Evolutionary conservation across 768 basidiomycete genomes (phyloP).

Genomic region (Agrocybe pediades): DNA sequence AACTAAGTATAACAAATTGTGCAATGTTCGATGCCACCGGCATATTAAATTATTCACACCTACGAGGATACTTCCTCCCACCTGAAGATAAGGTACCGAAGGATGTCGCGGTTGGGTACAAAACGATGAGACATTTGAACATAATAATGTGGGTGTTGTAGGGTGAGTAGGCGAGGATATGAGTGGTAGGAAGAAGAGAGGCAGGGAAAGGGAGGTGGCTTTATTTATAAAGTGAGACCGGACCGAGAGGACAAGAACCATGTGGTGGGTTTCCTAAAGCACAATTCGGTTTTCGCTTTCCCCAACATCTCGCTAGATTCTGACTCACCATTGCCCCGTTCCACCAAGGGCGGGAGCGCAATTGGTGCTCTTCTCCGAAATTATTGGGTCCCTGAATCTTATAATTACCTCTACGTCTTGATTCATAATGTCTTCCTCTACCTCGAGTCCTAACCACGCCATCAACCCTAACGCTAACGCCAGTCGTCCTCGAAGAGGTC

Average conservation of each 20-base stretch:
- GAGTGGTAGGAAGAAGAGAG: neutral
- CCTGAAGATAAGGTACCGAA: neutral
- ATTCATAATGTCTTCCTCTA: constrained; percentile 22
- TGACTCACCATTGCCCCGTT: neutral
- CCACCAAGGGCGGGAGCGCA: neutral
- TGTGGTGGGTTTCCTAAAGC: neutral
- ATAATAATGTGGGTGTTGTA: neutral
- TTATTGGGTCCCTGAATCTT: neutral
- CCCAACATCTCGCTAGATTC: neutral
- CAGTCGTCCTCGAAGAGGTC: constrained; percentile 26
- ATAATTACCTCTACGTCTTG: constrained; percentile 1
- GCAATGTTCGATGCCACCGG: neutral
- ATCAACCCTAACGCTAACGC: neutral
- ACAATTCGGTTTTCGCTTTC: neutral
- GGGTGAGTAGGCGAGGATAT: neutral
- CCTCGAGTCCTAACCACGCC: constrained; percentile 3
- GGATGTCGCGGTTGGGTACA: too few species aligned
- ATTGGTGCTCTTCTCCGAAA: neutral
- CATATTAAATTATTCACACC: neutral
- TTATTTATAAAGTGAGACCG: neutral
- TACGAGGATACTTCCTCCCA: neutral
- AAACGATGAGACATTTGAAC: too few species aligned
- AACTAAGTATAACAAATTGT: neutral
- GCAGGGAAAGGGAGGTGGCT: neutral
- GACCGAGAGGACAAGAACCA: neutral